These are phyloP conservation scores for Pseudonitzschia pungens DNA, from an alignment of 108 stramenopile species.

Conservation along the genomic window DNA sequence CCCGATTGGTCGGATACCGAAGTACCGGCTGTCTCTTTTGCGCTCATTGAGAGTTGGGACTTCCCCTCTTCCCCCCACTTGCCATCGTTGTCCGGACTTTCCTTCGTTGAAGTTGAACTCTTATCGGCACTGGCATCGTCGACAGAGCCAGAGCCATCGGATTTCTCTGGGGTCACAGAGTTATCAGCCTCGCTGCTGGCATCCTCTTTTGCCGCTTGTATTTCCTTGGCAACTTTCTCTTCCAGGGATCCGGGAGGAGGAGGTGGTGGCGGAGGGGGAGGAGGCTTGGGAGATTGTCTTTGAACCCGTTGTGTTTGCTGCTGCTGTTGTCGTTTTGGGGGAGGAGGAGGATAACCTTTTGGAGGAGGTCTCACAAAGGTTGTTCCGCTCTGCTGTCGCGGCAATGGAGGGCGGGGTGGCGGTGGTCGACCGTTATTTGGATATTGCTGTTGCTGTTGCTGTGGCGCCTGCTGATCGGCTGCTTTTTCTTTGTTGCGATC, in stretches of 20 bases:
- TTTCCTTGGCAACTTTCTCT: background rate
- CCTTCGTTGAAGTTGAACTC: background rate
- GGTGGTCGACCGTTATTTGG: background rate
- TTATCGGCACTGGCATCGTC: background rate
- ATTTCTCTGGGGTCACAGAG: no score
- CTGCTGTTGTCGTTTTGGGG: conserved; percentile 2
- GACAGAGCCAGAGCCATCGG: no score
- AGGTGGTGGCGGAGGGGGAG: conserved; percentile 23
- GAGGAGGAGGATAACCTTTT: background rate
- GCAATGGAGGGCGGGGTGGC: background rate
- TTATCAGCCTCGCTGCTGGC: background rate
- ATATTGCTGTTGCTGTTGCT: conserved; percentile 3
- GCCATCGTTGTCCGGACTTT: background rate
- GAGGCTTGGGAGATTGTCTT: background rate
- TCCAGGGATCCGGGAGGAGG: background rate
- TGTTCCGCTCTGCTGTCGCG: background rate
- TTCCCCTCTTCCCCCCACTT: no score
- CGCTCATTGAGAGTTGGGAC: no score
- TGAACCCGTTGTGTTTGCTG: background rate
- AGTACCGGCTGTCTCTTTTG: background rate
- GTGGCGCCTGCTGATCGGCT: conserved; percentile 1
- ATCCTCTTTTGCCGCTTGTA: background rate
- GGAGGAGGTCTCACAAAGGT: conserved; percentile 18
- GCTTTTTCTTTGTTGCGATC: conserved; percentile 19
- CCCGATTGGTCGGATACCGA: background rate